These are phyloP conservation scores for Solanum hybrid DNA, from an alignment of 305 asterid genomes.

Conservation along the genomic window DNA sequence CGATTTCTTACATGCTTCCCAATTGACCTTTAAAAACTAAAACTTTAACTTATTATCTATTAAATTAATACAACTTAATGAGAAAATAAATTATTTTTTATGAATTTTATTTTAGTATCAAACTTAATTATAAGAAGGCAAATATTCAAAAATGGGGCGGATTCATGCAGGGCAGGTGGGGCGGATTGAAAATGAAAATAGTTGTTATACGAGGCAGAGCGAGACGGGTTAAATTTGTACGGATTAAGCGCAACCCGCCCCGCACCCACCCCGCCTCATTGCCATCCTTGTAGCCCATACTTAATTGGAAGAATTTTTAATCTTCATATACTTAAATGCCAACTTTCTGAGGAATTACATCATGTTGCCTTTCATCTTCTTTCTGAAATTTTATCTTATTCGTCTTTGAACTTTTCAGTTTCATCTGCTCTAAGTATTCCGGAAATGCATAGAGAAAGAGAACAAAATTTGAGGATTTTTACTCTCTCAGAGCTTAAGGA, in stretches of 20 bases:
- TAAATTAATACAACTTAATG: neutral
- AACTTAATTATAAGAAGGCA: neutral
- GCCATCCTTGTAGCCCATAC: no score
- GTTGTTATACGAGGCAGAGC: neutral
- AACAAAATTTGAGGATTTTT: conserved; percentile 38
- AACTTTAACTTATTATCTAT: no score
- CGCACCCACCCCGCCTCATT: no score
- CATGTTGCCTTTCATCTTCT: no score
- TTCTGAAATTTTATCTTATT: no score
- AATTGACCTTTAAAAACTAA: neutral
- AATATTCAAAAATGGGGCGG: neutral
- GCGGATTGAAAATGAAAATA: no score
- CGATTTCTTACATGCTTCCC: neutral
- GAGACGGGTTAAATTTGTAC: no score
- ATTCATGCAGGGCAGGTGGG: neutral
- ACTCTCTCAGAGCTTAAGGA: conserved; percentile 41
- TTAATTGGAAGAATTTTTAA: no score
- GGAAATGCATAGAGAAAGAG: conserved; percentile 49
- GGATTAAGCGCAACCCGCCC: neutral
- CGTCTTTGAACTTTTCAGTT: conserved; percentile 9
- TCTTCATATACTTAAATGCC: no score
- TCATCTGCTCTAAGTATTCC: conserved; percentile 36
- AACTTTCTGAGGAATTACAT: no score
- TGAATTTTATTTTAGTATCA: neutral
- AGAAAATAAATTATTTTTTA: no score